Evolutionary conservation across 2,329 filamentous ascomycete genomes (phyloP).

Genomic region (Esteya vermicola): DNA sequence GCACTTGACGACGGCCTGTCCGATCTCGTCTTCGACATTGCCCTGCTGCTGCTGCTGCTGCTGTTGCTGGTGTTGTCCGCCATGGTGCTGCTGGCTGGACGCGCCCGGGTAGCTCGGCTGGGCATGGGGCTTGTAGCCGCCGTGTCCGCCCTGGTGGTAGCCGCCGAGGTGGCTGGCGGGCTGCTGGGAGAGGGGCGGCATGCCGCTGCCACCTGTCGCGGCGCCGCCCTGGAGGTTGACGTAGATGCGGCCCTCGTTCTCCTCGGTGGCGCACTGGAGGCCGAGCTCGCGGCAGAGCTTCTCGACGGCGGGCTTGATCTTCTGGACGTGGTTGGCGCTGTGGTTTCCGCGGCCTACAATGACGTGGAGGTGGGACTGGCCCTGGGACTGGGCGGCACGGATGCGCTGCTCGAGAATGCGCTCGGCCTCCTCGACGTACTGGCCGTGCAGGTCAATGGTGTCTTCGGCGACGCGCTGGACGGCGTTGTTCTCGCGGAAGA

Average conservation of each 20-base stretch:
- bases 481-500: slow-evolving; percentile 91
- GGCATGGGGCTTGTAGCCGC: slow-evolving; percentile 14
- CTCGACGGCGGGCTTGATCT: slow-evolving; percentile 91
- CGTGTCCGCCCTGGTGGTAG: slow-evolving; percentile 17
- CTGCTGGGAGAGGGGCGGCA: slow-evolving; percentile 30
- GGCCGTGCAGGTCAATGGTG: slow-evolving; percentile 86
- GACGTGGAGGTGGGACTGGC: slow-evolving; percentile 75
- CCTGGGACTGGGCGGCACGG: slow-evolving; percentile 55
- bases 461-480: slow-evolving; percentile 59
- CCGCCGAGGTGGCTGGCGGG: slow-evolving; percentile 23
- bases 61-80: slow-evolving; percentile 23
- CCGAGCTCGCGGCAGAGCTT: slow-evolving; percentile 72
- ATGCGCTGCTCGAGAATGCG: slow-evolving; percentile 80
- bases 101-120: slow-evolving; percentile 21
- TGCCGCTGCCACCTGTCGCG: slow-evolving; percentile 24
- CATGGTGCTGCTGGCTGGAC: slow-evolving; percentile 24
- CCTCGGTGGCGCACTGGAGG: slow-evolving; percentile 70
- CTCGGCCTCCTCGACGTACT: slow-evolving; percentile 90
- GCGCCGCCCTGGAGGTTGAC: slow-evolving; percentile 69
- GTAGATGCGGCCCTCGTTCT: slow-evolving; percentile 80
- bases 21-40: slow-evolving; percentile 45
- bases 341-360: slow-evolving; percentile 97
- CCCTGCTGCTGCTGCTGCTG: slow-evolving; percentile 24
- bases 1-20: slow-evolving; percentile 27
- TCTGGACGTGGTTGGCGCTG: slow-evolving; percentile 66